Evolutionary conservation across 768 basidiomycete species (phyloP), one percentile per base, ranked within the genome.

Genomic region (Panaeolus papilionaceus): DNA sequence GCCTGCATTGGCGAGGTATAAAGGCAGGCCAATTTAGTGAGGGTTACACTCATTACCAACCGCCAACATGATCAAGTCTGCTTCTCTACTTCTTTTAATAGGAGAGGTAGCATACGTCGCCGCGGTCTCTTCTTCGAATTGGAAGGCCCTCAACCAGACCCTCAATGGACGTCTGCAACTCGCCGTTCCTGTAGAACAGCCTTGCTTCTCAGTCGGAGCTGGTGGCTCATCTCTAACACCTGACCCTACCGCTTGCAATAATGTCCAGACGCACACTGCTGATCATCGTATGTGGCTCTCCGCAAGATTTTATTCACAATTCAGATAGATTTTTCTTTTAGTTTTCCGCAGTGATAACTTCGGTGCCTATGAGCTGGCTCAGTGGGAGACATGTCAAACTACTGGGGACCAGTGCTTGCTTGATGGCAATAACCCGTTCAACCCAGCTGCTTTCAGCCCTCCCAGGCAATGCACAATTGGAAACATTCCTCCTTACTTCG

Each of bases 371-470:
- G 66, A 71, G 51, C 47, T 71, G n/a, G 70, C 72, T 0, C 78
- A 83, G 64, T 83, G 80, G 82, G 83, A 82, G 69, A 79, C 80
- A 0, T 85, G 84, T 62, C 80, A 82, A 68, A 58, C 68, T 20
- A 75, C 70, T 5, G 70, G 70, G 1, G 71, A 78, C 6, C 71
- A 76, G 39, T 84, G 83, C 64, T 67, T 81, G 38, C 74, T 83
- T 9, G 77, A 82, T 67, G 74, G 63, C 64, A 49, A 38, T n/a
- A 70, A 75, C 38, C 66, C 75, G 12, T 61, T 66, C 10, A 72
- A 78, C 64, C 47, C 70, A 10, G 40, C 67, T 4, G 72, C 78
- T 2, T 76, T 72, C 38, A 39, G 61, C 4, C 68, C 74, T 1
- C 67, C 74, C 10, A 67, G 64, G 0, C 62, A 64, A 11, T 80